Evolutionary conservation across 2,329 filamentous ascomycete genomes (phyloP).

Genomic region (Fusarium tupiense): DNA sequence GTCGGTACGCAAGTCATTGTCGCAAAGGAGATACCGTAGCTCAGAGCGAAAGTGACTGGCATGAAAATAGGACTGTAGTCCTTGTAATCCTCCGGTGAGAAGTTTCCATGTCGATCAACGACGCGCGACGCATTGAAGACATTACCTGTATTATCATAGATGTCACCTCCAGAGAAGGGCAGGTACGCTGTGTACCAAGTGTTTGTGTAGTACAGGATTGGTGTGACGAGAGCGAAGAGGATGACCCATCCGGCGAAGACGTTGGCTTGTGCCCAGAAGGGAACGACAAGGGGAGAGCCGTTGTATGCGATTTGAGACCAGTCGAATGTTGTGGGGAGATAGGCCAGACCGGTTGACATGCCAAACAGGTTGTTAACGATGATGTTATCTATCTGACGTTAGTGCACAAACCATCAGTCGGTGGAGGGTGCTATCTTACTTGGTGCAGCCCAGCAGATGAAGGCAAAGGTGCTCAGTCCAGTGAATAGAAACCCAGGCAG

Average conservation of each 20-base stretch:
- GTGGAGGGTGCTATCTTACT: no score
- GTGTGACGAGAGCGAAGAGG: not conserved
- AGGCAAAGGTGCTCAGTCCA: not conserved
- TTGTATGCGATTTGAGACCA: conserved; percentile 7
- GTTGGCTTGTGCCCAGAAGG: not conserved
- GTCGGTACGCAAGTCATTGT: conserved; percentile 2
- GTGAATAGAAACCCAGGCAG: not conserved
- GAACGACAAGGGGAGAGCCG: not conserved
- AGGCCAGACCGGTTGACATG: not conserved
- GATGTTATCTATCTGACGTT: not conserved
- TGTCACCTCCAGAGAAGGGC: not conserved
- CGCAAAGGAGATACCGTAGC: not conserved
- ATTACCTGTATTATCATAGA: not conserved
- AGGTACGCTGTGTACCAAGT: not conserved
- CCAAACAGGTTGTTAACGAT: not conserved
- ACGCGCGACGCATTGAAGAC: not conserved
- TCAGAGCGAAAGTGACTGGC: not conserved
- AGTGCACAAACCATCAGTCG: no score
- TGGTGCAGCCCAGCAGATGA: not conserved
- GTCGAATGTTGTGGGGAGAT: not conserved
- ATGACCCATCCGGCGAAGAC: not conserved
- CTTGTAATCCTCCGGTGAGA: not conserved
- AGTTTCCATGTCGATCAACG: not conserved
- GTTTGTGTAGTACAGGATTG: not conserved
- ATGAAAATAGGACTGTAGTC: not conserved